Evolutionary conservation across 1,139 yeast species (phyloP).

Genomic region (Debaryomyces singareniensis): DNA sequence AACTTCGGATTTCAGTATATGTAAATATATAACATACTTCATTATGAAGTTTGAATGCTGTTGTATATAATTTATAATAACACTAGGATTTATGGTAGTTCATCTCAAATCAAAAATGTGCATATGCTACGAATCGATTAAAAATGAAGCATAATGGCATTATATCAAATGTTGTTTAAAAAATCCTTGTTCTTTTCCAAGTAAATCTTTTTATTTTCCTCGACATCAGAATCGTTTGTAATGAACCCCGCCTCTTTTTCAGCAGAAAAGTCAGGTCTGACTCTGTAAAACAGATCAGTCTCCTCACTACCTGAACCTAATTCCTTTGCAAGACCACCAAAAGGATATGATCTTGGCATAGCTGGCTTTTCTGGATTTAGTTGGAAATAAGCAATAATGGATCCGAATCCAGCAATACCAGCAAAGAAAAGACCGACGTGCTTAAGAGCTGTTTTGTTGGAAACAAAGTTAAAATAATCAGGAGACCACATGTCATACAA

Average conservation of each 20-base stretch:
- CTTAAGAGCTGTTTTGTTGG: constrained; percentile 56
- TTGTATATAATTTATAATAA: no score
- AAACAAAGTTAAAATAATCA: constrained; percentile 58
- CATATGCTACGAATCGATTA: no score
- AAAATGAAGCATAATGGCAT: no score
- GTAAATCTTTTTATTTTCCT: constrained; percentile 26
- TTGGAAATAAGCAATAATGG: constrained; percentile 46
- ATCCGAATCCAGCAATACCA: constrained; percentile 49
- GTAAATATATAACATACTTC: no score
- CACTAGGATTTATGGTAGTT: no score
- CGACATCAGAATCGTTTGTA: constrained; percentile 23
- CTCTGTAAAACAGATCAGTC: constrained; percentile 40
- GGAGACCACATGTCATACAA: constrained; percentile 84
- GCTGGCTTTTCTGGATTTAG: constrained; percentile 74
- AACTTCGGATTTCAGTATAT: no score
- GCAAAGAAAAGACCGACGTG: constrained; percentile 50
- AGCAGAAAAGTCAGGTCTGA: constrained; percentile 36
- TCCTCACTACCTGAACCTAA: constrained; percentile 58
- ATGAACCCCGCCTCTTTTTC: constrained; percentile 35
- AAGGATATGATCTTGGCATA: constrained; percentile 70
- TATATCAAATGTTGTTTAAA: no score
- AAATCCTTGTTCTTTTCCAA: constrained; percentile 32
- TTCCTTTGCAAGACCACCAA: constrained; percentile 67
- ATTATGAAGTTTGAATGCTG: no score
- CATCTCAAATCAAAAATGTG: no score